phyloP scores from a whole-genome alignment of 2,329 filamentous ascomycete genomes.

The Colletotrichum sp. region DNA sequence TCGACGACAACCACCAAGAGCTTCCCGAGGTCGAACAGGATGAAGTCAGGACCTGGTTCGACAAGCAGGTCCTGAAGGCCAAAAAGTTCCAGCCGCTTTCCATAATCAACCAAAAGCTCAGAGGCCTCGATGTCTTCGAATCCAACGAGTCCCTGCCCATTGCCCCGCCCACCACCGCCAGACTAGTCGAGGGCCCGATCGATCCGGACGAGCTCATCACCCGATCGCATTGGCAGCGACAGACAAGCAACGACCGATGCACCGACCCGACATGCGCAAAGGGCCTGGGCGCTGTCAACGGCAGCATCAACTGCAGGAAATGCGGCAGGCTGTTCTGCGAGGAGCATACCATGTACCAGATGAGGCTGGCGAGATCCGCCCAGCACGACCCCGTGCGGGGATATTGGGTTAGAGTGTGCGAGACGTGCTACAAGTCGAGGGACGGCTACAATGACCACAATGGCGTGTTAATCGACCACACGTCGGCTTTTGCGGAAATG shows the following conservation, averaged over 20 bases:
- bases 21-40: slow-evolving; percentile 88
- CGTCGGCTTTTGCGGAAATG: slow-evolving; percentile 70
- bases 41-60: slow-evolving; percentile 97
- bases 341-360: slow-evolving; percentile 99
- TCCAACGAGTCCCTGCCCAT: slow-evolving; percentile 73
- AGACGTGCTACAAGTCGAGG: slow-evolving; percentile 98
- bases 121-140: slow-evolving; percentile 91
- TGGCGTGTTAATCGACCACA: slow-evolving; percentile 75
- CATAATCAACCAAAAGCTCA: slow-evolving; percentile 90
- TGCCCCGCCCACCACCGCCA: slow-evolving; percentile 36
- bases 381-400: slow-evolving; percentile 89
- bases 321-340: slow-evolving; percentile 96
- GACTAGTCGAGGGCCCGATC: slow-evolving; percentile 46
- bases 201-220: slow-evolving; percentile 93
- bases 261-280: slow-evolving; percentile 87
- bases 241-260: slow-evolving; percentile 77
- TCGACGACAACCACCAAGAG: slow-evolving; percentile 91
- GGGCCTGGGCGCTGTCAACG: slow-evolving; percentile 77
- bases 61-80: slow-evolving; percentile 90
- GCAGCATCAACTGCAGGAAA: slow-evolving; percentile 89
- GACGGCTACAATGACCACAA: slow-evolving; percentile 93
- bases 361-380: slow-evolving; percentile 91
- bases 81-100: slow-evolving; percentile 93
- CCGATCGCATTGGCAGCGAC: slow-evolving; percentile 85
- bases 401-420: slow-evolving; percentile 93